A percentile compares a stretch with the other conserved stretches of the same genome.
Evolutionary conservation across 495 filamentous ascomycete genomes (phyloP).

Genomic region (Penicillium dipodomyicola): DNA sequence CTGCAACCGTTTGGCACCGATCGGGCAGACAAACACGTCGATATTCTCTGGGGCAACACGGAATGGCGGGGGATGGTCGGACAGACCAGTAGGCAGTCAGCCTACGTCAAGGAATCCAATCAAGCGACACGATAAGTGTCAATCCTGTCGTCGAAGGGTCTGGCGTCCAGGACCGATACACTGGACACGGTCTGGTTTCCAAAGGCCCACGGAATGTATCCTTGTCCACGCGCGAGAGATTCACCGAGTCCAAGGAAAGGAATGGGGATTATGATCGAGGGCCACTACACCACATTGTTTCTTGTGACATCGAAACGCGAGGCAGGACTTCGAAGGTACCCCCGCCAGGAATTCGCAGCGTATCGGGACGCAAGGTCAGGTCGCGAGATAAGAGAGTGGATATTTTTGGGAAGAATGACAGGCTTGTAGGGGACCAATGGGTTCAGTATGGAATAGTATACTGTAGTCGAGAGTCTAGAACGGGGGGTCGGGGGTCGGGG

Average conservation of each 20-base stretch:
- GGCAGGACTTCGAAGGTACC: constrained; percentile 8
- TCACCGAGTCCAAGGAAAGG: constrained; percentile 21
- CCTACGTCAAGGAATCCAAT: constrained; percentile 18
- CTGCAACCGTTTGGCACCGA: constrained; percentile 10
- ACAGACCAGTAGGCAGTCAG: constrained; percentile 7
- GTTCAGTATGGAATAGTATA: constrained; percentile 2
- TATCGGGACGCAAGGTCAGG: constrained; percentile 8
- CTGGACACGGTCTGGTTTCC: constrained; percentile 19
- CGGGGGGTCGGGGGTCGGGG: background rate
- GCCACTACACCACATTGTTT: constrained; percentile 41
- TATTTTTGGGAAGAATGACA: constrained; percentile 2
- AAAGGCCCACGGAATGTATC: constrained; percentile 23
- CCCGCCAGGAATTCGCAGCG: constrained; percentile 13
- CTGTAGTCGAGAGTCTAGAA: constrained; percentile 7
- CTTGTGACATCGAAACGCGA: constrained; percentile 21
- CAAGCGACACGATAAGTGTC: constrained; percentile 15
- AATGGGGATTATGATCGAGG: constrained; percentile 31
- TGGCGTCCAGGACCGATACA: constrained; percentile 10
- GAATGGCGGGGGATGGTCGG: constrained; percentile 10
- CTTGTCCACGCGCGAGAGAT: constrained; percentile 17
- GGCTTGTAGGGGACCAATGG: constrained; percentile 2
- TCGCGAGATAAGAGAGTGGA: constrained; percentile 4
- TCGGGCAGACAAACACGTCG: background rate
- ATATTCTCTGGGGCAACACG: background rate
- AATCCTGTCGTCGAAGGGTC: constrained; percentile 13